A percentile compares a stretch with the other conserved stretches of the same genome.
Evolutionary conservation across 257 asterid genomes (phyloP).

Genomic region (Solanum habrochaites): DNA sequence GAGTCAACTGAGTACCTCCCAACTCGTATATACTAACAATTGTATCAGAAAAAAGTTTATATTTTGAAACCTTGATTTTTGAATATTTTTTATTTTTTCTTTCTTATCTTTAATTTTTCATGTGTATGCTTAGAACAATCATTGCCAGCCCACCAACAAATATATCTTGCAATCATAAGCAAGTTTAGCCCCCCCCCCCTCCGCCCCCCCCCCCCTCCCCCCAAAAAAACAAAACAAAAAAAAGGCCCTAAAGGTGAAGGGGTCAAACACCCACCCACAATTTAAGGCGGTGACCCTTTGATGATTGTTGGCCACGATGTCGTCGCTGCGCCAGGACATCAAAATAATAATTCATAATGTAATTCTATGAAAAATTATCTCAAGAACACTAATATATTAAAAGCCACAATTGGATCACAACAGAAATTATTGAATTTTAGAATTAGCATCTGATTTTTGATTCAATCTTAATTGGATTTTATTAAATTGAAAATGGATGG

Average conservation of each 20-base stretch:
- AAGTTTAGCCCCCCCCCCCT: no score
- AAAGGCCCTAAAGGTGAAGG: slow-evolving; percentile 12
- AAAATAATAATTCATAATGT: no score
- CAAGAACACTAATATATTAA: no score
- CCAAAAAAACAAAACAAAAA: slow-evolving; percentile 18
- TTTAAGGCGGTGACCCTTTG: no score
- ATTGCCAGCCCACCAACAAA: slow-evolving; percentile 32
- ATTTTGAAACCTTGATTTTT: slow-evolving; percentile 74
- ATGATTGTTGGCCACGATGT: no score
- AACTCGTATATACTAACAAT: not conserved
- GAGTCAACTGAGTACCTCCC: not conserved
- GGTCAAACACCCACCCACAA: no score
- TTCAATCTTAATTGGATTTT: not conserved
- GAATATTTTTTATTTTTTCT: slow-evolving; percentile 57
- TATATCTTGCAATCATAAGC: slow-evolving; percentile 67
- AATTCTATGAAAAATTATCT: no score
- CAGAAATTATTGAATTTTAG: no score
- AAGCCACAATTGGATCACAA: no score
- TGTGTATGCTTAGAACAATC: slow-evolving; percentile 44
- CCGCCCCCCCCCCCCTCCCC: no score
- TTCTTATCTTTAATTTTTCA: slow-evolving; percentile 74
- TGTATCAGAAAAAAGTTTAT: slow-evolving; percentile 1
- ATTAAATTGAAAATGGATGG: not conserved
- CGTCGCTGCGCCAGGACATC: no score
- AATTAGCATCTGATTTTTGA: no score